These are phyloP conservation scores for Meripilus lineatus DNA, from an alignment of 1,284 basidiomycete genomes.

Conservation along the genomic window DNA sequence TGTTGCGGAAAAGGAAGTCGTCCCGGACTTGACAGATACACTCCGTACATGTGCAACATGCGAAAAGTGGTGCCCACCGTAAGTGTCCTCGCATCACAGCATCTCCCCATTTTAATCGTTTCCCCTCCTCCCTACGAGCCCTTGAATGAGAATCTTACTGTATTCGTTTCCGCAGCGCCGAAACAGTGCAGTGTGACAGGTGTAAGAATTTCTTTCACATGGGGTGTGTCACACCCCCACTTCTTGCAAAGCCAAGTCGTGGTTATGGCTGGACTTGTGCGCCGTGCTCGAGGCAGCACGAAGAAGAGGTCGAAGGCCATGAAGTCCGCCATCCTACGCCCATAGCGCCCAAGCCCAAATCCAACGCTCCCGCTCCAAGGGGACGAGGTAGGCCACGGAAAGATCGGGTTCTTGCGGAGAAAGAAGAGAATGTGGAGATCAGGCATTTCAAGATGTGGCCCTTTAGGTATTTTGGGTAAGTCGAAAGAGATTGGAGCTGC, in stretches of 20 bases:
- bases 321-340: slow-evolving; percentile 54
- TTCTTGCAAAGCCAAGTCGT: slow-evolving; percentile 92
- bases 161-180: slow-evolving; percentile 54
- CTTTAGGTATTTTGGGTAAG: slow-evolving; percentile 94
- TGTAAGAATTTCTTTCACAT: slow-evolving; percentile 97
- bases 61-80: slow-evolving; percentile 85
- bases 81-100: slow-evolving; percentile 27
- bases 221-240: slow-evolving; percentile 87
- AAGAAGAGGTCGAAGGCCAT: slow-evolving; percentile 80
- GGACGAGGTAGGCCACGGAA: slow-evolving; percentile 71
- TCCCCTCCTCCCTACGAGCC: slow-evolving; percentile 1
- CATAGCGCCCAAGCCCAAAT: slow-evolving; percentile 47
- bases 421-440: slow-evolving; percentile 71
- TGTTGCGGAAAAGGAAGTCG: slow-evolving; percentile 89
- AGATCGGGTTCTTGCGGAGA: slow-evolving; percentile 60
- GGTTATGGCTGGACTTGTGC: slow-evolving; percentile 99
- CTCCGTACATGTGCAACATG: slow-evolving; percentile 86
- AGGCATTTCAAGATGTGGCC: slow-evolving; percentile 93
- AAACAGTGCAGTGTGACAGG: slow-evolving; percentile 90
- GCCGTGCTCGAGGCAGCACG: slow-evolving; percentile 84
- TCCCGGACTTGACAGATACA: slow-evolving; percentile 85
- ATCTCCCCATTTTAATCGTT: not conserved
- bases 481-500: no score
- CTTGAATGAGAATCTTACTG: not conserved
- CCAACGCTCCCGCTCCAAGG: slow-evolving; percentile 62